Conservation (phyloP, 345 rosid species). For the Moricandia arvensis region DNA sequence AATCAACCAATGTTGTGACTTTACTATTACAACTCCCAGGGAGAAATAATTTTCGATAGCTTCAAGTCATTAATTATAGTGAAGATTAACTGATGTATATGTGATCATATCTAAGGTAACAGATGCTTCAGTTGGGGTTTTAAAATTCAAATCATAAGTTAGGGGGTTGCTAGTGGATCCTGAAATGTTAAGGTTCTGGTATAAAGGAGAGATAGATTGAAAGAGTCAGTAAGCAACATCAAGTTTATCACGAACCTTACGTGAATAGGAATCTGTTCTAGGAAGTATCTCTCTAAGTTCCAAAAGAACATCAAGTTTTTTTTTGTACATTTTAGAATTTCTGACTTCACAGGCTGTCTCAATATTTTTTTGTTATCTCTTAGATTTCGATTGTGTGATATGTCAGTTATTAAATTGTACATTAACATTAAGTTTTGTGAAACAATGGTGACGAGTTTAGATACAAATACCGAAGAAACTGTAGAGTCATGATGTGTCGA, state of each 20-base stretch:
- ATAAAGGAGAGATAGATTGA: neutral
- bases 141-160: too few relatives aligned
- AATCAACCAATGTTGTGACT: neutral
- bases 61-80: neutral
- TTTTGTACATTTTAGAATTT: neutral
- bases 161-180: neutral
- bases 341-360: neutral
- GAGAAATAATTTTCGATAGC: neutral
- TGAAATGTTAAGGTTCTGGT: neutral
- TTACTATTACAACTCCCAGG: neutral
- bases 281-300: too few relatives aligned
- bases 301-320: neutral
- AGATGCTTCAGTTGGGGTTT: neutral
- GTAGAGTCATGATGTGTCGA: too few relatives aligned
- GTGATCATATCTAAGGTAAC: neutral
- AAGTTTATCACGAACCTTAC: too few relatives aligned
- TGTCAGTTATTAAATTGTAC: neutral
- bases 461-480: slow-evolving; percentile 13
- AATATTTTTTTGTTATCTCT: neutral
- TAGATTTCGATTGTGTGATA: neutral
- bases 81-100: neutral
- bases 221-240: neutral
- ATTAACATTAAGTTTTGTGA: neutral
- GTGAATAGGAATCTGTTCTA: too few relatives aligned
- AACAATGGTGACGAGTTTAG: slow-evolving; percentile 3